Base-by-base conservation (phyloP, 139 green algal species). In the Tetraselmis chui region DNA sequence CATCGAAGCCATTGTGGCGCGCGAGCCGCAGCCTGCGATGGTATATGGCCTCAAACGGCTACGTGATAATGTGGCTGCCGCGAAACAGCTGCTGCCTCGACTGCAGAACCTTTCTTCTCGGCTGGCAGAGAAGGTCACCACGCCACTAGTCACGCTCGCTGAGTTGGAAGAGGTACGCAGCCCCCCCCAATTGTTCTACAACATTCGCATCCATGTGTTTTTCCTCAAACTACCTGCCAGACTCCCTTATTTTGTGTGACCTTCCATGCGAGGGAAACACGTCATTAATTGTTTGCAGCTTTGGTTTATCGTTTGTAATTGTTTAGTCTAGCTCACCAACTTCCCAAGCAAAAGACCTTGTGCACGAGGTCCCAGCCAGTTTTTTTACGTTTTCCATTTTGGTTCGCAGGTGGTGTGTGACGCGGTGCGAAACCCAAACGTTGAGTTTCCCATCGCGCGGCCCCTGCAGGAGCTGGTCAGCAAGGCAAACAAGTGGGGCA, bases 81-180 rank as follows among this genome's bases (percentile, higher is more conserved):
- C 45, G 11, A 67, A 67, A 18, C 11, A 67, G 45, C 45, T 67
- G 2, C 76, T 94, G 29, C 86, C 87, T 0, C 83, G 91, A 76
- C 79, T 88, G 30, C 74, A 87, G 77, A 26, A 76, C 32, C 84
- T 93, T 32, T 82, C 76, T 1, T 75, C 87, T 77, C 81, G 85
- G 11, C 59, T 93, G 29, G 75, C 79, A 23, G 75, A 67, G 11
- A 67, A 67, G 45, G 45, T 25, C 11, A 18, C 45, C 11, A 5
- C 45, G 45, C 45, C 45, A 5, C 45, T 18, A 18, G n/a, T n/a
- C n/a, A 67, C 45, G 11, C 45, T 67, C 45, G 5, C 45, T 25
- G 11, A 67, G 45, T 18, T 67, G 45, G 45, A 67, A 18, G 11
- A 67, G 45, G 45, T 67, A 18, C 45, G 45, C 11, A 5, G 45